These are phyloP conservation scores for Talaromyces sp. DNA, from an alignment of 2,329 filamentous ascomycete species.

Conservation along the genomic window DNA sequence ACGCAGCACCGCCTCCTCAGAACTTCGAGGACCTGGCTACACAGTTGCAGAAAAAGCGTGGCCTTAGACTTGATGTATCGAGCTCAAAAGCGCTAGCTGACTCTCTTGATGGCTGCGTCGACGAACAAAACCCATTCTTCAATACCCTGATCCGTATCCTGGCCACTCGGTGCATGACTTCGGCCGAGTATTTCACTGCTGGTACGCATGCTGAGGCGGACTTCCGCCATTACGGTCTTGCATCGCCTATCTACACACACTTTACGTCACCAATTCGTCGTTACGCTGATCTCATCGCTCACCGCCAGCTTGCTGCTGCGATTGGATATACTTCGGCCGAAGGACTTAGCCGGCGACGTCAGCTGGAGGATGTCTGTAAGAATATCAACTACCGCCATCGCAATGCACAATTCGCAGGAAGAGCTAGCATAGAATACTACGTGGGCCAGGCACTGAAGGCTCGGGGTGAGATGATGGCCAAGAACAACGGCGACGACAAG, in stretches of 20 bases:
- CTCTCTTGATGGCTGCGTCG: conserved; percentile 79
- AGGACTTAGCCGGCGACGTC: conserved; percentile 71
- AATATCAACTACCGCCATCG: conserved; percentile 98
- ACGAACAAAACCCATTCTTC: conserved; percentile 83
- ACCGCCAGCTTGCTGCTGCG: conserved; percentile 89
- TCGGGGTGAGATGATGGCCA: conserved; percentile 44
- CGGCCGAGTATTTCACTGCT: conserved; percentile 95
- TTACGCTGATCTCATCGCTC: conserved; percentile 93
- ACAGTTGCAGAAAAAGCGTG: conserved; percentile 82
- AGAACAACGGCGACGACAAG: conserved; percentile 19
- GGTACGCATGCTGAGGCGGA: conserved; percentile 89
- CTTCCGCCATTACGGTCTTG: conserved; percentile 94
- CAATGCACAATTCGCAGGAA: conserved; percentile 91
- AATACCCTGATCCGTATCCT: conserved; percentile 97
- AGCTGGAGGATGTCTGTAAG: conserved; percentile 89
- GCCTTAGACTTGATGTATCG: conserved; percentile 72
- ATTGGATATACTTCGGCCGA: conserved; percentile 87
- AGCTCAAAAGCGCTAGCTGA: conserved; percentile 91
- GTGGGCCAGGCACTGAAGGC: conserved; percentile 92
- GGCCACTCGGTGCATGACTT: conserved; percentile 98
- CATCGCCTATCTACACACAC: conserved; percentile 95
- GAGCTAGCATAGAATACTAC: conserved; percentile 94
- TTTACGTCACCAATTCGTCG: conserved; percentile 96
- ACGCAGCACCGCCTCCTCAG: conserved; percentile 85
- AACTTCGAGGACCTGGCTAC: conserved; percentile 94